These are phyloP conservation scores for Fusarium sp. DNA, from an alignment of 2,329 filamentous ascomycete species.

Conservation along the genomic window DNA sequence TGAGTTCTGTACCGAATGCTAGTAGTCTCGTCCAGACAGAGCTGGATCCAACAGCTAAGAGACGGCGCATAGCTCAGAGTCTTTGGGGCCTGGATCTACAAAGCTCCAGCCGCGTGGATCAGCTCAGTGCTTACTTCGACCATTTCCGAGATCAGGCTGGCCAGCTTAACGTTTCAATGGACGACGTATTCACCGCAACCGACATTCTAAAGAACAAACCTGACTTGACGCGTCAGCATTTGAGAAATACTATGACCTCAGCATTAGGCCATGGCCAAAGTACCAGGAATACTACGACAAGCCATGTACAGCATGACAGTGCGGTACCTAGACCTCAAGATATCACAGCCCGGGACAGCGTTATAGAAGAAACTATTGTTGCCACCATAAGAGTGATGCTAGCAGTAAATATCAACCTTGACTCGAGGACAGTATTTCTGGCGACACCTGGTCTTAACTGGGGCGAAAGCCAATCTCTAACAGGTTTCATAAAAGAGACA, in stretches of 20 bases:
- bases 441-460: neutral
- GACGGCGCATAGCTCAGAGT: neutral
- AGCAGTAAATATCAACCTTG: neutral
- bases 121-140: neutral
- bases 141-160: neutral
- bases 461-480: neutral
- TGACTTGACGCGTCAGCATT: neutral
- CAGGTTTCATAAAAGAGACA: neutral
- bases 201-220: neutral
- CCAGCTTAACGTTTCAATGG: neutral
- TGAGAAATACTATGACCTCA: neutral
- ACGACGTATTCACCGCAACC: neutral
- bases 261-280: neutral
- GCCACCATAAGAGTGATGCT: neutral
- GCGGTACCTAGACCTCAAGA: too few relatives aligned
- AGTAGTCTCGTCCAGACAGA: neutral
- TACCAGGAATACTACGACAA: neutral
- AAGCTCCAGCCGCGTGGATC: neutral
- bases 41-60: neutral
- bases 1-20: neutral
- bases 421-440: neutral
- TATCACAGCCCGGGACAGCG: too few relatives aligned
- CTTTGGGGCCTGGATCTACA: neutral
- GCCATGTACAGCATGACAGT: neutral
- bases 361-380: neutral